Evolutionary conservation across 164 flowering plant species (phyloP).

Genomic region (Saururus chinensis): DNA sequence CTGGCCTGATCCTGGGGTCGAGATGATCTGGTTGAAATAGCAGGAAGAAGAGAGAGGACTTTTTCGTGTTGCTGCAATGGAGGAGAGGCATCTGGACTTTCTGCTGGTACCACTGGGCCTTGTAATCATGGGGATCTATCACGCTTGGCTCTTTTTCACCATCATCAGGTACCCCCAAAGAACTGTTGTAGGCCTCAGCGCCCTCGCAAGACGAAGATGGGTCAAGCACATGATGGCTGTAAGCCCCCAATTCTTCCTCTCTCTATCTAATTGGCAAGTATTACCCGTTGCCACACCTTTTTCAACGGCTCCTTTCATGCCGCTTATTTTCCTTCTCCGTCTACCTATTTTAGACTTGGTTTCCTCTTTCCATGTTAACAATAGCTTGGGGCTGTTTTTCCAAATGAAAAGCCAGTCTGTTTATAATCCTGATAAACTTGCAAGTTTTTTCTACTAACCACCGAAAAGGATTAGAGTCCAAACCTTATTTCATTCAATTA

Average conservation of each 20-base stretch:
- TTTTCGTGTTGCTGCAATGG: constrained; percentile 19
- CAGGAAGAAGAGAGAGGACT: too few relatives aligned
- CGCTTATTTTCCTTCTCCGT: too few relatives aligned
- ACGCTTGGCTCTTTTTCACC: constrained; percentile 47
- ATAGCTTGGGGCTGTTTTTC: too few relatives aligned
- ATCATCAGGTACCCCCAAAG: constrained; percentile 30
- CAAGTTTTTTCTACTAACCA: too few relatives aligned
- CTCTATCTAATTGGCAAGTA: background rate
- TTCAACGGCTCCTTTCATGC: background rate
- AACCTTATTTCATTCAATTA: too few relatives aligned
- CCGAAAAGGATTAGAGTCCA: too few relatives aligned
- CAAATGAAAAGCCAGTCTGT: too few relatives aligned
- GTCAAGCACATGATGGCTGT: constrained; percentile 54
- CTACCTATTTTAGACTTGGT: too few relatives aligned
- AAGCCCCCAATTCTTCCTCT: constrained; percentile 2
- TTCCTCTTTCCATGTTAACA: too few relatives aligned
- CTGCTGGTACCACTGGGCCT: constrained; percentile 61
- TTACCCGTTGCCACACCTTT: background rate
- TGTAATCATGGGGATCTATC: constrained; percentile 32
- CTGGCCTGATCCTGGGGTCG: too few relatives aligned
- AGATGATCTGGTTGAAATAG: too few relatives aligned
- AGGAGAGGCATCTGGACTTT: constrained; percentile 35
- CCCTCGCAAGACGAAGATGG: constrained; percentile 62
- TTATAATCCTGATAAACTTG: too few relatives aligned
- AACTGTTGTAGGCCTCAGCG: constrained; percentile 73